Conservation (phyloP, 2,329 filamentous ascomycete genomes). For the Fusarium napiforme region DNA sequence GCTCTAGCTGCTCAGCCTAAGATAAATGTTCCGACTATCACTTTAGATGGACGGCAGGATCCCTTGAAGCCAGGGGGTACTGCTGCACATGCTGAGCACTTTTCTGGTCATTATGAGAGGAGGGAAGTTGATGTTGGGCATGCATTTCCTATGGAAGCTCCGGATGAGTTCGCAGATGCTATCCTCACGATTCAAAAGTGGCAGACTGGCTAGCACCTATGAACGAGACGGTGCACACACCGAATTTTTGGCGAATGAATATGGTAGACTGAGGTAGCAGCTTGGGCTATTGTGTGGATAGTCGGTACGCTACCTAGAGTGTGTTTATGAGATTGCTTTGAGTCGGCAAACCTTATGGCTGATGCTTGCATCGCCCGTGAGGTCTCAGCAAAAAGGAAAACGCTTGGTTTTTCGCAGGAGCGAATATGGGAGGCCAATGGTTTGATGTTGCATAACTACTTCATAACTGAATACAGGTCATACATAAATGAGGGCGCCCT, state of each 20-base stretch:
- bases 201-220: too few species aligned
- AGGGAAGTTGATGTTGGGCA: constrained; percentile 4
- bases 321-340: too few species aligned
- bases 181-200: not conserved
- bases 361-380: not conserved
- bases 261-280: not conserved
- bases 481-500: not conserved
- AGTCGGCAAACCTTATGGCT: too few species aligned
- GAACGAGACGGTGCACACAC: too few species aligned
- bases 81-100: not conserved
- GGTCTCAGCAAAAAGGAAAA: too few species aligned
- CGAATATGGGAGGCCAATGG: not conserved
- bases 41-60: not conserved
- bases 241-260: too few species aligned
- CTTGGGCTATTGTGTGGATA: not conserved
- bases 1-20: not conserved
- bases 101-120: not conserved
- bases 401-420: too few species aligned
- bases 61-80: constrained; percentile 7
- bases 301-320: not conserved
- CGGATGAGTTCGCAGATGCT: not conserved
- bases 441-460: not conserved
- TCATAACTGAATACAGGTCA: not conserved
- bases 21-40: not conserved
- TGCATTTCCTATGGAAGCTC: constrained; percentile 15